Conservation (phyloP, 2,329 filamentous ascomycete species). For the Alternaria conjuncta region DNA sequence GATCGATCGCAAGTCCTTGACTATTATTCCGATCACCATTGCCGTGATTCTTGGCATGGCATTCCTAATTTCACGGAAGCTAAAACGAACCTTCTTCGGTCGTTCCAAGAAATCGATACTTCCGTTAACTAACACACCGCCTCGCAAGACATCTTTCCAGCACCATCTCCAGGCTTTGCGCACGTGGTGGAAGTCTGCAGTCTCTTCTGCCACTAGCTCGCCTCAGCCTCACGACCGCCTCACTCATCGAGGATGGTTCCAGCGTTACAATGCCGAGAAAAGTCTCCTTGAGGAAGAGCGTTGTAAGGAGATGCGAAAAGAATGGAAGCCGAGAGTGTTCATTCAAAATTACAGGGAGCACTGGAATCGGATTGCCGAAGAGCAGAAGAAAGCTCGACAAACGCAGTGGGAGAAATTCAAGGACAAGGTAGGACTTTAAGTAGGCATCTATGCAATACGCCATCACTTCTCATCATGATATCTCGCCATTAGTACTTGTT, state of each 20-base stretch:
- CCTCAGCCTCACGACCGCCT: not conserved
- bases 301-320: not conserved
- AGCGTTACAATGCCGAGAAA: not conserved
- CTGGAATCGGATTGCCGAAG: slow-evolving; percentile 3
- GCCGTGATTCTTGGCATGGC: not conserved
- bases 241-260: not conserved
- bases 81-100: not conserved
- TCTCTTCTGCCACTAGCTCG: not conserved
- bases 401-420: slow-evolving; percentile 2
- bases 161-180: slow-evolving; percentile 9
- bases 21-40: not conserved
- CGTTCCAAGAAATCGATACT: not conserved
- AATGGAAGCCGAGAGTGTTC: not conserved
- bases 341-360: not conserved
- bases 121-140: not conserved
- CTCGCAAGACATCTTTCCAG: slow-evolving; percentile 1
- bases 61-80: not conserved
- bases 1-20: not conserved
- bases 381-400: slow-evolving; percentile 6
- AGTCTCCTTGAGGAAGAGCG: not conserved
- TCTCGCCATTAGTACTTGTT: not conserved
- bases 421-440: not conserved
- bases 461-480: not conserved
- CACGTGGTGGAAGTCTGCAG: slow-evolving; percentile 12
- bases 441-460: not conserved